phyloP scores from a whole-genome alignment of 352 stramenopile species.

The Phytophthora melonis region DNA sequence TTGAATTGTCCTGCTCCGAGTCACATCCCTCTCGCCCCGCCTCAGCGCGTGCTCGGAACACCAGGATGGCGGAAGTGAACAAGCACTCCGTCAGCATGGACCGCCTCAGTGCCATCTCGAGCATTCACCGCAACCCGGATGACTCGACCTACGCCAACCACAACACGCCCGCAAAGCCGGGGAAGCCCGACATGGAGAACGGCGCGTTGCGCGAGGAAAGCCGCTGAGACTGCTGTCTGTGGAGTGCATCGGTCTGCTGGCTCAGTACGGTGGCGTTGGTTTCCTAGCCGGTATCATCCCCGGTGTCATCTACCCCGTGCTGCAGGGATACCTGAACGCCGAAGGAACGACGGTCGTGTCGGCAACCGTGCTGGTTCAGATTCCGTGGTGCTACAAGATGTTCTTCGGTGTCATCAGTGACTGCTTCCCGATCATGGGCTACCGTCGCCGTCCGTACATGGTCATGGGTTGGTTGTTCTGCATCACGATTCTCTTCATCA shows the following conservation, averaged over 20 bases:
- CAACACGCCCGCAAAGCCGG: not conserved
- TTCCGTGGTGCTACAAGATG: constrained; percentile 66
- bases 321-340: constrained; percentile 63
- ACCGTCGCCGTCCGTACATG: constrained; percentile 65
- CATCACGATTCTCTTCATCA: constrained; percentile 49
- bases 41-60: constrained; percentile 16
- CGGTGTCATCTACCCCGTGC: constrained; percentile 57
- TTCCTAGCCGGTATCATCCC: constrained; percentile 52
- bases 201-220: constrained; percentile 45
- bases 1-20: constrained; percentile 15
- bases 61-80: constrained; percentile 32
- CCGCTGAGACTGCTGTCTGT: constrained; percentile 40
- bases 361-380: constrained; percentile 50
- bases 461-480: constrained; percentile 58
- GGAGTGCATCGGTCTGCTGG: constrained; percentile 51
- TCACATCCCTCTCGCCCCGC: not conserved
- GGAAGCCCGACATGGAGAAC: constrained; percentile 26
- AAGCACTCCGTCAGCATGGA: constrained; percentile 38
- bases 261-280: constrained; percentile 59
- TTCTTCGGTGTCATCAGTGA: constrained; percentile 63
- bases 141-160: constrained; percentile 13
- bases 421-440: constrained; percentile 61
- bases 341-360: constrained; percentile 55
- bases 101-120: constrained; percentile 37
- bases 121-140: constrained; percentile 30